phyloP scores from a whole-genome alignment of 148 eudicot genomes.

The Camellia sinensis region DNA sequence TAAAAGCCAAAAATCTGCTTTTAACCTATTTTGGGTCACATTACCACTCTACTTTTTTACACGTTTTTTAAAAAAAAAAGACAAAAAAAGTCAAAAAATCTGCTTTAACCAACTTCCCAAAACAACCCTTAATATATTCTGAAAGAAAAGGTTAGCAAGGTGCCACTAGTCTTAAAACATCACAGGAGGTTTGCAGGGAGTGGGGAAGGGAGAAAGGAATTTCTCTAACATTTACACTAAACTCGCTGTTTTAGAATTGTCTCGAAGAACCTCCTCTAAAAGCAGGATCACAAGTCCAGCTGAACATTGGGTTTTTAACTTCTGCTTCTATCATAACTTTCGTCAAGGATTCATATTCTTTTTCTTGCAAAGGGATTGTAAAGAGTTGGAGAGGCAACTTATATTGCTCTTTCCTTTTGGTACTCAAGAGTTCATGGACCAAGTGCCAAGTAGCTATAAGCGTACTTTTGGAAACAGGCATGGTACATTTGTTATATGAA shows the following conservation, averaged over 20 bases:
- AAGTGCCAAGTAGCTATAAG: neutral
- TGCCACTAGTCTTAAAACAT: neutral
- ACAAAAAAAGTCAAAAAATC: too few relatives aligned
- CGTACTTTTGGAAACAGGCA: neutral
- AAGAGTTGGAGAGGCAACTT: neutral
- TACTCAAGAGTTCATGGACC: neutral
- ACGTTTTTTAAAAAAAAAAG: too few relatives aligned
- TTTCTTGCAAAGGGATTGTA: neutral
- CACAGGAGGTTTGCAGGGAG: neutral
- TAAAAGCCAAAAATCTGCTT: too few relatives aligned
- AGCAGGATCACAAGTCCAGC: neutral
- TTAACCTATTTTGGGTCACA: too few relatives aligned
- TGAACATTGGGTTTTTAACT: neutral
- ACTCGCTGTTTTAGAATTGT: neutral
- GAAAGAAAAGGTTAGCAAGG: neutral
- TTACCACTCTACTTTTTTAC: too few relatives aligned
- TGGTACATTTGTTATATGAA: neutral
- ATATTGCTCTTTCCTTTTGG: neutral
- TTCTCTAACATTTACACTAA: neutral
- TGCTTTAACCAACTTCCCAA: too few relatives aligned
- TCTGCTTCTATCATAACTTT: neutral
- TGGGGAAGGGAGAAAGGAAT: neutral
- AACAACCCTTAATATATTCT: too few relatives aligned
- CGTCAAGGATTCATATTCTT: neutral
- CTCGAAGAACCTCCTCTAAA: neutral